Conservation (phyloP, 2,329 filamentous ascomycete species). For the Aureobasidium sp. region DNA sequence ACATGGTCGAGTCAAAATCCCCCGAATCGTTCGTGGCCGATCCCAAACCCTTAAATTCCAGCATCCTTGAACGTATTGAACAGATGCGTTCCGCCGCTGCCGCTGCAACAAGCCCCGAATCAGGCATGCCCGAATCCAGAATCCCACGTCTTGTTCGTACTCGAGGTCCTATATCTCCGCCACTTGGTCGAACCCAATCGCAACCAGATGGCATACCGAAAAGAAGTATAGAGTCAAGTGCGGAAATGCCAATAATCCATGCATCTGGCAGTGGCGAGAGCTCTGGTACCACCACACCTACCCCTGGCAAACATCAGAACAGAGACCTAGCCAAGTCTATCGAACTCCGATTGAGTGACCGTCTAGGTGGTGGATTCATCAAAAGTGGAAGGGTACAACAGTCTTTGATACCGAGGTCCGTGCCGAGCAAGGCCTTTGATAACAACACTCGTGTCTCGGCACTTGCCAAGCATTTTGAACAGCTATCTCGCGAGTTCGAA, state of each 20-base stretch:
- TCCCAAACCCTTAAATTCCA: constrained; percentile 28
- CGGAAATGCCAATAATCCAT: constrained; percentile 10
- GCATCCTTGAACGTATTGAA: constrained; percentile 29
- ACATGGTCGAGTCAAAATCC: not conserved
- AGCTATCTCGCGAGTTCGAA: constrained; percentile 91
- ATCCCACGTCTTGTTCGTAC: constrained; percentile 27
- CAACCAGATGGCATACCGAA: constrained; percentile 34
- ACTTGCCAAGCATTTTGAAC: constrained; percentile 93
- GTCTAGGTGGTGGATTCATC: constrained; percentile 56
- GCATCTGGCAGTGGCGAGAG: constrained; percentile 10
- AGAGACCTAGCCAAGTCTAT: constrained; percentile 31
- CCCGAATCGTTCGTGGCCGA: constrained; percentile 23
- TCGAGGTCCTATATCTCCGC: constrained; percentile 35
- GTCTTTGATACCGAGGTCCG: constrained; percentile 82
- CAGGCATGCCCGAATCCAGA: constrained; percentile 22
- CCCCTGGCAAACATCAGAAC: constrained; percentile 20
- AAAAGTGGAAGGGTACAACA: constrained; percentile 48
- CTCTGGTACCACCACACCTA: constrained; percentile 9
- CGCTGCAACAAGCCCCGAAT: constrained; percentile 17
- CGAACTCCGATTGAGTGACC: constrained; percentile 72
- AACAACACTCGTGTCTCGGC: constrained; percentile 66
- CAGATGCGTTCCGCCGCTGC: constrained; percentile 26
- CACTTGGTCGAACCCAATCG: constrained; percentile 42
- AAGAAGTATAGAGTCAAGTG: constrained; percentile 12
- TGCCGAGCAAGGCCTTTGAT: constrained; percentile 55